Base-by-base conservation (phyloP, 2,329 filamentous ascomycete genomes). In the Pestalotiopsis sp. region DNA sequence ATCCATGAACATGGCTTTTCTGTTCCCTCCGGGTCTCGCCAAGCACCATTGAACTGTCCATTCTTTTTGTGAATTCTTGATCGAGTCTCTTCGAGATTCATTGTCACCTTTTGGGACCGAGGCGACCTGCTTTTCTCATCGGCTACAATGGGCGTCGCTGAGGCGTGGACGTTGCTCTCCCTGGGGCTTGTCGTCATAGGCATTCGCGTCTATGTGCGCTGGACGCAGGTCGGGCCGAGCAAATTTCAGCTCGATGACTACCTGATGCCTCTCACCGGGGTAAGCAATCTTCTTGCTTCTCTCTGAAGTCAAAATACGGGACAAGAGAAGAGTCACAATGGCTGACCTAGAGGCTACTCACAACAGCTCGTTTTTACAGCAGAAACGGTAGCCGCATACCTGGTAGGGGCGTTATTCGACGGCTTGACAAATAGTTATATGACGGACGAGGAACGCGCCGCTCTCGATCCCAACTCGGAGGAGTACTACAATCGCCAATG, bases 401-500 rank as follows among this genome's bases (percentile, higher is more conserved):
- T 79, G 23, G 82, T 86, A 20, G 85, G 83, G 25, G 82, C 82
- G 17, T 78, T 77, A 67, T 84, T 79, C 67, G 78, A 78, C 61
- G 85, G 86, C 1, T 77, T 88, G 4, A 85, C 86, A 59, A 88
- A 88, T 72, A 87, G 86, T 73, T 74, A 80, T 69, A 87, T 89
- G 84, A 86, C 85, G 4, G 81, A 83, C 13, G 81, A 78, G 23
- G 73, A 87, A 70, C 82, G 87, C 11, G 73, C 72, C 6, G 72
- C 76, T 0, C 76, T 89, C 27, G 78, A 79, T n/a, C 79, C 82
- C 0, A 71, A 75, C 25, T 82, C 81, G 6, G 71, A 76, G 36
- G 84, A 87, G 73, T 86, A 82, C 73, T 71, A 74, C 4, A 52
- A 65, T 66, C 60, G 65, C 25, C 63, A 69, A 49, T 31, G 20